Conservation (phyloP, 192 early-diverging fungal species). For the Backusella psychrophila region DNA sequence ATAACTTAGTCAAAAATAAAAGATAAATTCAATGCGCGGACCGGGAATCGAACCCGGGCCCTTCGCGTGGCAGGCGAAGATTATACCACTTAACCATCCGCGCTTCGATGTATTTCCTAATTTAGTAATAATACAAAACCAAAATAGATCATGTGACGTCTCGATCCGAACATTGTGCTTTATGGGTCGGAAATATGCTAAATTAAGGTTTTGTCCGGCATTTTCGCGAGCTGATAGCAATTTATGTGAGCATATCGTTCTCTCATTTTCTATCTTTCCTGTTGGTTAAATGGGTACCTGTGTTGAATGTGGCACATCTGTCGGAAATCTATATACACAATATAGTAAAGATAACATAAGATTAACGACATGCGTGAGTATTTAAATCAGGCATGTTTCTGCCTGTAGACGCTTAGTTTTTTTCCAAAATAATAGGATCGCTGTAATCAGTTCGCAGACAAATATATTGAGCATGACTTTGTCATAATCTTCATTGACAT, state of each 20-base stretch:
- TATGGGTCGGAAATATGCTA: neutral
- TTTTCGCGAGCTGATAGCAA: neutral
- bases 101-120: neutral
- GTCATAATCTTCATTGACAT: conserved; percentile 90
- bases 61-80: conserved; percentile 32
- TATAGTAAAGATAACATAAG: conserved; percentile 84
- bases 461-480: conserved; percentile 90
- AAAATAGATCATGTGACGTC: neutral
- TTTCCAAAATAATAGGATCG: conserved; percentile 40
- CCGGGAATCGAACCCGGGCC: conserved; percentile 32
- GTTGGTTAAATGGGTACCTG: conserved; percentile 58
- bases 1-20: neutral
- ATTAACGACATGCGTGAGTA: conserved; percentile 72
- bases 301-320: conserved; percentile 73
- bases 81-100: conserved; percentile 30
- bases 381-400: neutral
- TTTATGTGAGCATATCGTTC: neutral
- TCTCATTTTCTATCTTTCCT: neutral
- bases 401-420: neutral
- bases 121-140: neutral
- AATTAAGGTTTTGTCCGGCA: neutral
- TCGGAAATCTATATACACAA: conserved; percentile 72
- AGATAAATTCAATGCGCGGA: conserved; percentile 7
- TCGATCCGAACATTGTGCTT: neutral
- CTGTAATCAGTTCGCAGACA: conserved; percentile 85